phyloP scores from a whole-genome alignment of 129 eudicot genomes.

The Flaveria linearis region DNA sequence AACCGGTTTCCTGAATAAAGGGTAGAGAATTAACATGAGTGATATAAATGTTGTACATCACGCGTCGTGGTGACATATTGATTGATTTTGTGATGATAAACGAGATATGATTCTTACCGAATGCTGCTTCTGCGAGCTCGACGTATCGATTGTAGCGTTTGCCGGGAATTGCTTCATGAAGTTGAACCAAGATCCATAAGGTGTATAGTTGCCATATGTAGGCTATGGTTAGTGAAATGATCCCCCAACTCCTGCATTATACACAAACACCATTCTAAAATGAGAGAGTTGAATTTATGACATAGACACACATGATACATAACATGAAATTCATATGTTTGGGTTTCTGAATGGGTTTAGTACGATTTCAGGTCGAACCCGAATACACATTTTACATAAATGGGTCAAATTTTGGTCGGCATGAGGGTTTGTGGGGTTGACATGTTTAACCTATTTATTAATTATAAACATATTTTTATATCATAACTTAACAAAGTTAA shows the following conservation, averaged over 20 bases:
- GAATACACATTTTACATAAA: too few species aligned
- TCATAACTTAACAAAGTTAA: too few species aligned
- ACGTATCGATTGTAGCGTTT: conserved; percentile 90
- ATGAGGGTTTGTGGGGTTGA: too few species aligned
- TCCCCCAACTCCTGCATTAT: conserved; percentile 86
- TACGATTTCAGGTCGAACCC: too few species aligned
- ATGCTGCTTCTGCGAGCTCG: conserved; percentile 94
- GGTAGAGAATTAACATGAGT: background rate
- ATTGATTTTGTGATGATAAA: background rate
- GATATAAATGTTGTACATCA: background rate
- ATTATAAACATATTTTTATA: too few species aligned
- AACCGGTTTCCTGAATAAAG: conserved; percentile 63
- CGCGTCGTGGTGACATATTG: background rate
- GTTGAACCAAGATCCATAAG: conserved; percentile 89
- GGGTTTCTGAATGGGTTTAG: too few species aligned
- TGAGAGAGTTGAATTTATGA: too few species aligned
- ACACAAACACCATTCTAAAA: background rate
- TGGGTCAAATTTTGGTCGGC: too few species aligned
- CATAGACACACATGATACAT: too few species aligned
- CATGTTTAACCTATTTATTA: too few species aligned
- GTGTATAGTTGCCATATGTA: conserved; percentile 94
- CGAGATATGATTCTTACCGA: conserved; percentile 47
- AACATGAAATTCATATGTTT: too few species aligned
- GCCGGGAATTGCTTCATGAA: conserved; percentile 96
- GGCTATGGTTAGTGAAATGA: conserved; percentile 74